Conservation (phyloP, 805 yeast species). For the Candida fluviatilis region DNA sequence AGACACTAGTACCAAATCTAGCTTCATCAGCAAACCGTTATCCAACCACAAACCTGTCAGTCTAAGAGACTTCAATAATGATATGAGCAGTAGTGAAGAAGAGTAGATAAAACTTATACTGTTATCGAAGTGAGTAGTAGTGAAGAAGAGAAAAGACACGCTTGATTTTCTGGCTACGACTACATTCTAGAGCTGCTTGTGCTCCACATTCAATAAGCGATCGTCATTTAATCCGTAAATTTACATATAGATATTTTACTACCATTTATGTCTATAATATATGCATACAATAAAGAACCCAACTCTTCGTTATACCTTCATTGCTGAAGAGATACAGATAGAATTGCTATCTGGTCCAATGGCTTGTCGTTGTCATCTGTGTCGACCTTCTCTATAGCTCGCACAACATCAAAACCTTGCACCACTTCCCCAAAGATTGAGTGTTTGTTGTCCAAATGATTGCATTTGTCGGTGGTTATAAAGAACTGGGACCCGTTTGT, state of each 20-base stretch:
- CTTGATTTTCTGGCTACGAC: too few relatives aligned
- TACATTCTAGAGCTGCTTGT: too few relatives aligned
- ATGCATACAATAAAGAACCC: neutral
- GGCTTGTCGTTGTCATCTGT: conserved; percentile 18
- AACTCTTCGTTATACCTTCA: too few relatives aligned
- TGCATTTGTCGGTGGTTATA: conserved; percentile 17
- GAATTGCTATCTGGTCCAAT: conserved; percentile 16
- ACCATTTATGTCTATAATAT: neutral
- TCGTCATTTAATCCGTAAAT: too few relatives aligned
- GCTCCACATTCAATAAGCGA: too few relatives aligned
- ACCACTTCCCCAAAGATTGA: conserved; percentile 24
- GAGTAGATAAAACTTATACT: conserved; percentile 7
- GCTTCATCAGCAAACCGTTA: neutral
- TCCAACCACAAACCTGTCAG: conserved; percentile 30
- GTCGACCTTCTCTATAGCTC: conserved; percentile 13
- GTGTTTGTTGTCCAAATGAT: conserved; percentile 19
- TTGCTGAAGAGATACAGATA: conserved; percentile 15
- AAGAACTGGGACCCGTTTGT: conserved; percentile 26
- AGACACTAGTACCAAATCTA: neutral
- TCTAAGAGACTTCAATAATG: conserved; percentile 30
- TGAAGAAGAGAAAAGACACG: too few relatives aligned
- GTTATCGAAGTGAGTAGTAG: too few relatives aligned
- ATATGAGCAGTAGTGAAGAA: conserved; percentile 31
- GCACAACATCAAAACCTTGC: conserved; percentile 18
- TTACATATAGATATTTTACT: too few relatives aligned